A percentile compares a stretch with the other conserved stretches of the same genome.
phyloP scores from a whole-genome alignment of 345 rosid genomes.

The Anacardium occidentale region DNA sequence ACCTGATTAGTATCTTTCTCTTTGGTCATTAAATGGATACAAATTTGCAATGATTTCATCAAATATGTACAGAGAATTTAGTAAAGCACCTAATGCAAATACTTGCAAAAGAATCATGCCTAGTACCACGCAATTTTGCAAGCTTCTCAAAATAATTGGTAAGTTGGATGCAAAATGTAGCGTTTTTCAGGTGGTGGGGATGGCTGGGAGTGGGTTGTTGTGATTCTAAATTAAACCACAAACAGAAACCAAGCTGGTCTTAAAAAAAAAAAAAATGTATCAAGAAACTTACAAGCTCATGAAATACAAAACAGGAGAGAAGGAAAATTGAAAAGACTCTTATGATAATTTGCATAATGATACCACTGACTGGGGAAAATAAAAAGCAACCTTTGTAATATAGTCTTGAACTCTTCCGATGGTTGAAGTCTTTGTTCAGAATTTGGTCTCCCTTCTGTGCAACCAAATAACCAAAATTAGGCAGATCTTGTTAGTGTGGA shows the following conservation, averaged over 20 bases:
- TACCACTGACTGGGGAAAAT: background rate
- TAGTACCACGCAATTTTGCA: background rate
- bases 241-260: background rate
- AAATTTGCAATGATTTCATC: background rate
- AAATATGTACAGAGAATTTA: background rate
- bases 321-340: background rate
- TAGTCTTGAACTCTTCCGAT: conserved; percentile 19
- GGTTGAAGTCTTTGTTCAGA: conserved; percentile 24
- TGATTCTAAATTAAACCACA: background rate
- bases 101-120: background rate
- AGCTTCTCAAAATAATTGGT: background rate
- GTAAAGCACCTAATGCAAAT: background rate
- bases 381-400: conserved; percentile 23
- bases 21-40: background rate
- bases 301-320: background rate
- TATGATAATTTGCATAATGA: background rate
- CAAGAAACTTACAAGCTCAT: background rate
- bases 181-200: background rate
- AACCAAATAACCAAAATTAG: conserved; percentile 15
- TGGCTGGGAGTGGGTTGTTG: background rate
- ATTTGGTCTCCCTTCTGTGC: conserved; percentile 20
- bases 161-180: background rate
- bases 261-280: background rate
- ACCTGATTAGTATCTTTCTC: background rate
- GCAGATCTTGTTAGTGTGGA: background rate